Conservation (phyloP, 345 rosid genomes). For the Triadica sebifera region DNA sequence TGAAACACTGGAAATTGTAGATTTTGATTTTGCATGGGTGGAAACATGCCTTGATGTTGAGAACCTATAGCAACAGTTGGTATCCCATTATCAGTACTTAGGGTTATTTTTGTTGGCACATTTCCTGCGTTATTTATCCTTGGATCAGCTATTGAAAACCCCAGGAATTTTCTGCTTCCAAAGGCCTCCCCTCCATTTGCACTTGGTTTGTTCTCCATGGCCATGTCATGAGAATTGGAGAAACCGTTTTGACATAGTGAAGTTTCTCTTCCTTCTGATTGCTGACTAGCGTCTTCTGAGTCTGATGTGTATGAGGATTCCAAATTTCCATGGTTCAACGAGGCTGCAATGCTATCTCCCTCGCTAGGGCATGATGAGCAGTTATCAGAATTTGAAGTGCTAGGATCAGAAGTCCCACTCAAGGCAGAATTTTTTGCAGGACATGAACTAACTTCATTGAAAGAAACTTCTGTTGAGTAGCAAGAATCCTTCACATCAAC, state of each 20-base stretch:
- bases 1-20: constrained; percentile 57
- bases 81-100: constrained; percentile 39
- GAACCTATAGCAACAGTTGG: constrained; percentile 36
- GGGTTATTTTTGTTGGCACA: constrained; percentile 31
- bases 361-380: constrained; percentile 89
- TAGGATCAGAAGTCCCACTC: constrained; percentile 43
- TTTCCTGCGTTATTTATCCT: constrained; percentile 36
- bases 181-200: constrained; percentile 32
- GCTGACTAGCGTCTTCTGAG: constrained; percentile 73
- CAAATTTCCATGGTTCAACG: constrained; percentile 58
- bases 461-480: constrained; percentile 29
- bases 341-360: constrained; percentile 70
- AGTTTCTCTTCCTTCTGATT: constrained; percentile 55
- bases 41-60: constrained; percentile 47
- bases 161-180: constrained; percentile 31
- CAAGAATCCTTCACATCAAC: constrained; percentile 31
- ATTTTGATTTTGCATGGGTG: constrained; percentile 57
- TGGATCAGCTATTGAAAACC: constrained; percentile 30
- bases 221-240: constrained; percentile 40
- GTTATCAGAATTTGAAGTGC: constrained; percentile 73
- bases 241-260: constrained; percentile 36
- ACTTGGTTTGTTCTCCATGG: constrained; percentile 31
- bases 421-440: constrained; percentile 22
- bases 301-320: constrained; percentile 85
- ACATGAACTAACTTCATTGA: constrained; percentile 32